Base-by-base conservation (phyloP, 768 basidiomycete genomes). In the Pleurotus tuoliensis region DNA sequence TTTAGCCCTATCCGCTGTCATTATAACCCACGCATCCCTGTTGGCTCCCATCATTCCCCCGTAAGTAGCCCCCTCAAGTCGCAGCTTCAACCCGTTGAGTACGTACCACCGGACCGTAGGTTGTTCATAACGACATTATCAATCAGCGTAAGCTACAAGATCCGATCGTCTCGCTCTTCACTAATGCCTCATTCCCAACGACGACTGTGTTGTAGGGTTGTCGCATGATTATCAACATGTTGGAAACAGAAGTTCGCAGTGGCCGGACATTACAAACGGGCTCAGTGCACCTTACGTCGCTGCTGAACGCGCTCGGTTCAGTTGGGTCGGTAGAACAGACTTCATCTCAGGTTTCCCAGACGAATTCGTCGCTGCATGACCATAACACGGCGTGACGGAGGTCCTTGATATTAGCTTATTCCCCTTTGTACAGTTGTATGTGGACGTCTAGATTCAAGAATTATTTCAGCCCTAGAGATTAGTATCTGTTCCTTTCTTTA, bases 201-300 rank as follows among this genome's bases (percentile, higher is more conserved):
- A 16, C 39, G 15, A 6, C 16, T 5, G 8, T 34, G 9, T 34
- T 34, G 30, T 25, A 53, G 51, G 51, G 51, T 24, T 53, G 51
- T n/a, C 51, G 51, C 24, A 53, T 53, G 51, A 53, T 53, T 6
- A 18, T 53, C 37, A 39, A 53, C 51, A 53, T 53, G n/a, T 39
- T 53, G 15, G 16, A 37, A 39, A 40, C 15, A 22, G 51, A n/a
- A 13, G 20, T 8, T 39, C 37, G 20, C 22, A 22, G 24, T 12
- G 51, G 51, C 15, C 37, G 13, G 15, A 53, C 51, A 22, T 5
- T 53, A 6, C 51, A 30, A 13, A 53, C 51, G 1, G 51, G 38
- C 15, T 53, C 51, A 4, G 51, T 53, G 5, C 38, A 24, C 38
- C 24, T 53, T n/a, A 37, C 51, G 5, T 16, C 30, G 47, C 30